These are phyloP conservation scores for Apium graveolens DNA, from an alignment of 129 eudicot species.

Conservation along the genomic window DNA sequence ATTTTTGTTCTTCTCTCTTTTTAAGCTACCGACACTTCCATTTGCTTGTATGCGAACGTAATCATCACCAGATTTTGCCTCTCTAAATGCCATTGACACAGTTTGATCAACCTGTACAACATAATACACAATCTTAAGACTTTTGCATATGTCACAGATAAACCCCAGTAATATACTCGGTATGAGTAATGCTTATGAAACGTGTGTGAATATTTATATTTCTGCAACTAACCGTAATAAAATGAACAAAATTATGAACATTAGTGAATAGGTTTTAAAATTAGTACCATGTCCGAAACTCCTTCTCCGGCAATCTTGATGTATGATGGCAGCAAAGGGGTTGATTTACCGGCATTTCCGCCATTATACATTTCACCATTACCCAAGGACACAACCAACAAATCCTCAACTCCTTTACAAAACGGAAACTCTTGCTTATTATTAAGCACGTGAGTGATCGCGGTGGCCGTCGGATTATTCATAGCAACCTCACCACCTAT, in stretches of 20 bases:
- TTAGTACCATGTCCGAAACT: not conserved
- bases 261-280: not conserved
- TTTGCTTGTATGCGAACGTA: not conserved
- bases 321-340: not conserved
- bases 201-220: not conserved
- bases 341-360: conserved; percentile 13
- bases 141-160: too few species aligned
- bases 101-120: not conserved
- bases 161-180: too few species aligned
- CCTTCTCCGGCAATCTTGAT: not conserved
- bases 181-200: not conserved
- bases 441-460: conserved; percentile 79
- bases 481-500: conserved; percentile 73
- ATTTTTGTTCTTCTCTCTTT: not conserved
- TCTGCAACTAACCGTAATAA: not conserved
- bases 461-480: conserved; percentile 85
- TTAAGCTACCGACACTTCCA: conserved; percentile 10
- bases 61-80: not conserved
- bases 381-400: conserved; percentile 70
- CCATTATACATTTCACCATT: conserved; percentile 57
- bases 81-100: not conserved
- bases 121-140: not conserved
- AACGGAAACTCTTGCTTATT: conserved; percentile 85
- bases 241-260: not conserved
- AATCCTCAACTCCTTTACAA: conserved; percentile 78